phyloP scores from a whole-genome alignment of 495 filamentous ascomycete species.

The Neurospora intermedia region DNA sequence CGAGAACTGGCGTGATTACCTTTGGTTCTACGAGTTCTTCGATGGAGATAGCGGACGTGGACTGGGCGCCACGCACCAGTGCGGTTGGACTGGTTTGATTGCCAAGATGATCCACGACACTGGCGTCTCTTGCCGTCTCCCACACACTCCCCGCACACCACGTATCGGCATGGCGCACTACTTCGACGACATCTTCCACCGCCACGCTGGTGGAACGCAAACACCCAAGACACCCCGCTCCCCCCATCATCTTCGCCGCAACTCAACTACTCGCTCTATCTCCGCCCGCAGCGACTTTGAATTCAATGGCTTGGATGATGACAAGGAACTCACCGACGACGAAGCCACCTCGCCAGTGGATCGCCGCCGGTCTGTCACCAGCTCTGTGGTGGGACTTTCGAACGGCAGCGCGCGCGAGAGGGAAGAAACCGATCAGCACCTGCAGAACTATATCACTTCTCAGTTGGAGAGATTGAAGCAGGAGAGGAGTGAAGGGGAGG shows the following conservation, averaged over 20 bases:
- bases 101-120: slow-evolving; percentile 97
- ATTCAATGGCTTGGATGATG: slow-evolving; percentile 25
- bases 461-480: slow-evolving; percentile 51
- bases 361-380: slow-evolving; percentile 19
- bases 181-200: slow-evolving; percentile 83
- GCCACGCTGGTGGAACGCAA: slow-evolving; percentile 26
- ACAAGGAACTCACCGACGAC: slow-evolving; percentile 20
- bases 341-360: slow-evolving; percentile 19
- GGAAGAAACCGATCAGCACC: slow-evolving; percentile 49
- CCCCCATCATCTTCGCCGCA: slow-evolving; percentile 55
- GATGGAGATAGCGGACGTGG: slow-evolving; percentile 86
- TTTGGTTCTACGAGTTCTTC: slow-evolving; percentile 98
- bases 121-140: slow-evolving; percentile 81
- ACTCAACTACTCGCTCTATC: slow-evolving; percentile 78
- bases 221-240: slow-evolving; percentile 24
- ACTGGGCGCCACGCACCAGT: slow-evolving; percentile 87
- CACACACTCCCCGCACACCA: slow-evolving; percentile 84
- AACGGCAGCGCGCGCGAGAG: slow-evolving; percentile 19
- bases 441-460: slow-evolving; percentile 60
- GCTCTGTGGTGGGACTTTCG: slow-evolving; percentile 10
- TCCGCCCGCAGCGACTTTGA: slow-evolving; percentile 75
- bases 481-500: slow-evolving; percentile 18
- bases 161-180: slow-evolving; percentile 76
- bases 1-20: slow-evolving; percentile 80
- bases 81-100: slow-evolving; percentile 94